Conservation (phyloP, 768 basidiomycete genomes). For the Suillus clintonianus region DNA sequence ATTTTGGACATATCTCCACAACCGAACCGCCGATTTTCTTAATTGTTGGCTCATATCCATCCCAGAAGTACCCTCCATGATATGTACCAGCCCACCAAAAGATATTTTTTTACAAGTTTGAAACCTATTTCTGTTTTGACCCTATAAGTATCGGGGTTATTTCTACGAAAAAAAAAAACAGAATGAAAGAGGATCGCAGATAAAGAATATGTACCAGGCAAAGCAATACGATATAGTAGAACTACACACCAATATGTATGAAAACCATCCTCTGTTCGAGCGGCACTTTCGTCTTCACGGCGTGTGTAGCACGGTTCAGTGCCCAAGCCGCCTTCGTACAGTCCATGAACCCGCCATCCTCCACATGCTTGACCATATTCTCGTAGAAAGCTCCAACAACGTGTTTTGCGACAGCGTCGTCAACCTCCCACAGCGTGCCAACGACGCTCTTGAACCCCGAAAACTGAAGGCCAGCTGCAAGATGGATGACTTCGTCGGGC, state of each 20-base stretch:
- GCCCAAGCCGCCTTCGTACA: conserved; percentile 4
- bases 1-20: too few relatives aligned
- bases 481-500: conserved; percentile 21
- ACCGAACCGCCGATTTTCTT: too few relatives aligned
- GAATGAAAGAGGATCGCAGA: too few relatives aligned
- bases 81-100: too few relatives aligned
- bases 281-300: not conserved
- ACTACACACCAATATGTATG: too few relatives aligned
- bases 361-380: not conserved
- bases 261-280: not conserved
- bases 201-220: too few relatives aligned
- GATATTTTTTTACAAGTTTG: too few relatives aligned
- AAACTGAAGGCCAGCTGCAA: conserved; percentile 22
- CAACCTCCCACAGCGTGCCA: conserved; percentile 22
- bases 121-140: too few relatives aligned
- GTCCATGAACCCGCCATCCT: conserved; percentile 2
- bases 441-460: conserved; percentile 22
- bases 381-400: not conserved
- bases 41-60: too few relatives aligned
- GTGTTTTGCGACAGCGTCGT: not conserved
- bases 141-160: conserved; percentile 23
- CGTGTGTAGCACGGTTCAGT: not conserved
- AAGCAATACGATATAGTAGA: too few relatives aligned
- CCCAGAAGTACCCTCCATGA: too few relatives aligned
- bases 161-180: too few relatives aligned